Evolutionary conservation across 164 flowering plant genomes (phyloP).

Genomic region (Warburgia ugandensis): DNA sequence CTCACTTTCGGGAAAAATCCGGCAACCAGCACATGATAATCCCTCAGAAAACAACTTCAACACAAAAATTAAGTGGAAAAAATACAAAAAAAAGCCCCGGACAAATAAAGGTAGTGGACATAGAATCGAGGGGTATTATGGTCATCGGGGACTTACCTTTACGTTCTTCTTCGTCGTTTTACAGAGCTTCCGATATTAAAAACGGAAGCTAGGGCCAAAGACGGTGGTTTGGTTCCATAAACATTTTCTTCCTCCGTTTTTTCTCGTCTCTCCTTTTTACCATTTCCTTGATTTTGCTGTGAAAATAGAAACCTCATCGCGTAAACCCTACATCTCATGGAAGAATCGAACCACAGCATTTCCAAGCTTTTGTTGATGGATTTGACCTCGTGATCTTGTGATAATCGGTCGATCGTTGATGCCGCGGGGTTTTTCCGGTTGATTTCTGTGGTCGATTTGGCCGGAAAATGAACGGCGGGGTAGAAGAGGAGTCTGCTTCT

Average conservation of each 20-base stretch:
- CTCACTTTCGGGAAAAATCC: too few species aligned
- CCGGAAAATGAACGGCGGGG: constrained; percentile 39
- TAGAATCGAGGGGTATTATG: neutral
- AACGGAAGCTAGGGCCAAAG: constrained; percentile 6
- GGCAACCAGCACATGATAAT: too few species aligned
- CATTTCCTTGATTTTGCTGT: too few species aligned
- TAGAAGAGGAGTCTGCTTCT: constrained; percentile 21
- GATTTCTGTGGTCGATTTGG: constrained; percentile 12
- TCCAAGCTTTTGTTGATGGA: neutral
- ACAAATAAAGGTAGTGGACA: too few species aligned
- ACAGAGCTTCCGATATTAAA: neutral
- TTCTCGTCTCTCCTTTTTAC: neutral
- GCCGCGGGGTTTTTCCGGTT: constrained; percentile 1
- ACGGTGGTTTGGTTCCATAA: constrained; percentile 2
- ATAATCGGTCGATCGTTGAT: constrained; percentile 6
- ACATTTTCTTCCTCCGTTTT: neutral
- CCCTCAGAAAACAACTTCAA: too few species aligned
- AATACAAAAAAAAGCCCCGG: too few species aligned
- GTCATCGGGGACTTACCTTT: neutral
- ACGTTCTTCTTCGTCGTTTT: neutral
- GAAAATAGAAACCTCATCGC: neutral
- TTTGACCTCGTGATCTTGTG: neutral
- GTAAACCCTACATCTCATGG: neutral
- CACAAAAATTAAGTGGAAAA: too few species aligned
- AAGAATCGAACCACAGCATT: neutral